These are phyloP conservation scores for Jamesozyma jinghongensis DNA, from an alignment of 805 yeast species.

Conservation along the genomic window DNA sequence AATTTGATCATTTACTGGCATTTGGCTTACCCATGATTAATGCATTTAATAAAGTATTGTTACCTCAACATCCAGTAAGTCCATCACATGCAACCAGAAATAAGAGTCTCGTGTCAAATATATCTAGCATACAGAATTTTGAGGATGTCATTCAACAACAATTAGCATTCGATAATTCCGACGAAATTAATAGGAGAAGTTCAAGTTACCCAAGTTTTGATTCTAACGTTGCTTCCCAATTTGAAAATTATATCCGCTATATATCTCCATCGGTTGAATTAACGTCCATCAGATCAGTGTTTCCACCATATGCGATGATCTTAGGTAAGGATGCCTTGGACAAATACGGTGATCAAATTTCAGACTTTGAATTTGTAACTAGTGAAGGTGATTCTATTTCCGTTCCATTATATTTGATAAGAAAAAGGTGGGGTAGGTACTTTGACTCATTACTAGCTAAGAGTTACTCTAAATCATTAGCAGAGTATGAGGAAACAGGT, in stretches of 20 bases:
- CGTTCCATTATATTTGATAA: conserved; percentile 49
- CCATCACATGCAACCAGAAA: not conserved
- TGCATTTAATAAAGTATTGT: conserved; percentile 21
- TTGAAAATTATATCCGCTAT: conserved; percentile 65
- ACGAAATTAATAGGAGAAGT: not conserved
- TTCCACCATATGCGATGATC: conserved; percentile 70
- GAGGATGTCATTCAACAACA: conserved; percentile 5
- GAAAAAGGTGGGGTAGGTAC: conserved; percentile 70
- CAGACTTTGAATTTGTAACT: conserved; percentile 66
- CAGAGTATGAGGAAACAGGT: conserved; percentile 14
- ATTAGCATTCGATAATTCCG: conserved; percentile 2
- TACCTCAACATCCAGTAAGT: conserved; percentile 2
- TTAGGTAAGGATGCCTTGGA: conserved; percentile 68
- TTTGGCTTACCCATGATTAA: conserved; percentile 50
- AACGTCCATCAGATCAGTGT: conserved; percentile 49
- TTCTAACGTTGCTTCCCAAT: conserved; percentile 27
- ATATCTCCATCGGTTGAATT: conserved; percentile 62
- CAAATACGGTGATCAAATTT: conserved; percentile 49
- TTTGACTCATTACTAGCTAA: conserved; percentile 54
- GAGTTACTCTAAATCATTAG: conserved; percentile 51
- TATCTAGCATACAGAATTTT: not conserved
- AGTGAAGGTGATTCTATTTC: conserved; percentile 58
- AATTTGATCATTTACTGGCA: conserved; percentile 36
- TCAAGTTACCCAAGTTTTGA: conserved; percentile 10
- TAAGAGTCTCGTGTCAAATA: too few relatives aligned